Evolutionary conservation across 306 rosid genomes (phyloP).

Genomic region (barrel medic (Medicago truncatula)): DNA sequence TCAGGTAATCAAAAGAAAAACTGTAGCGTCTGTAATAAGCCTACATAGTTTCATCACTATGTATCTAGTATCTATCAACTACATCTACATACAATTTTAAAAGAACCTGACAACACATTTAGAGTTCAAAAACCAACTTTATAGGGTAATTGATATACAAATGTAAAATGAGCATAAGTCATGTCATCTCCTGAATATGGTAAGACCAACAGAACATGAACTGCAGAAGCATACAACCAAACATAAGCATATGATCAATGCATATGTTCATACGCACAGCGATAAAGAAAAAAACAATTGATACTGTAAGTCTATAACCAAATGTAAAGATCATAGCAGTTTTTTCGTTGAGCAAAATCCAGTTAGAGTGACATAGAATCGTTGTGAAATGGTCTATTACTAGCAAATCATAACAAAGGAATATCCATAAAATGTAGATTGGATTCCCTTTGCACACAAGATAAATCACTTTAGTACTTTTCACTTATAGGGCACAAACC

Average conservation of each 20-base stretch:
- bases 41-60: too few species aligned
- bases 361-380: constrained; percentile 23
- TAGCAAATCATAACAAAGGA: constrained; percentile 26
- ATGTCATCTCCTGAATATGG: constrained; percentile 25
- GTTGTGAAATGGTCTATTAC: constrained; percentile 28
- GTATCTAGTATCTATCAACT: too few species aligned
- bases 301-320: constrained; percentile 2
- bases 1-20: too few species aligned
- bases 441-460: constrained; percentile 4
- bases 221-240: constrained; percentile 32
- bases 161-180: not conserved
- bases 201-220: constrained; percentile 35
- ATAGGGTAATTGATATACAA: constrained; percentile 27
- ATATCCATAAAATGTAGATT: constrained; percentile 23
- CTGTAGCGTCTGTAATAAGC: too few species aligned
- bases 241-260: constrained; percentile 20
- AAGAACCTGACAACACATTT: too few species aligned
- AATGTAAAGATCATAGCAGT: constrained; percentile 24
- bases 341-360: constrained; percentile 29
- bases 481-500: constrained; percentile 15
- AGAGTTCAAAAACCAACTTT: constrained; percentile 33
- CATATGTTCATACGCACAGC: constrained; percentile 10
- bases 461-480: not conserved
- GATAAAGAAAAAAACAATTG: constrained; percentile 1
- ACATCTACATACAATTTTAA: too few species aligned